A percentile compares a stretch with the other conserved stretches of the same genome.
phyloP scores from a whole-genome alignment of 2,329 filamentous ascomycete species.

The Aspergillus tubingensis region DNA sequence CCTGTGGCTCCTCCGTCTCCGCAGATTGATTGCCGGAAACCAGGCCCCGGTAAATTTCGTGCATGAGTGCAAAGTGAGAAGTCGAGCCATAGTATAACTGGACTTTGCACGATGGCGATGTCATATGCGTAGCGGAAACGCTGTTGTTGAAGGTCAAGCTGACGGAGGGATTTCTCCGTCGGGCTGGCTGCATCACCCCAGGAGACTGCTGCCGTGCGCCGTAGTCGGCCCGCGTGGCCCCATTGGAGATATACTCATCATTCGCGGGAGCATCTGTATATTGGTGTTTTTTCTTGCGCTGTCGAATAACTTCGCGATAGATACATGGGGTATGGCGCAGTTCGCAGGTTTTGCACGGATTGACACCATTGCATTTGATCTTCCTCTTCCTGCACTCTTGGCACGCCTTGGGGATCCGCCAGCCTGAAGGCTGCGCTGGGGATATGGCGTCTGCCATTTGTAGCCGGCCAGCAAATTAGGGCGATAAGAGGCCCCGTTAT shows the following conservation, averaged over 20 bases:
- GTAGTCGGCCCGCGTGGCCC: conserved; percentile 16
- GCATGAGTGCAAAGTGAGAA: conserved; percentile 50
- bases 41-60: conserved; percentile 40
- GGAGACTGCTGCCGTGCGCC: conserved; percentile 20
- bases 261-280: conserved; percentile 16
- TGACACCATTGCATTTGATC: conserved; percentile 43
- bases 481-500: neutral
- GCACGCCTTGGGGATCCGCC: conserved; percentile 43
- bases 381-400: conserved; percentile 46
- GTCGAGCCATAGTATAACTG: conserved; percentile 53
- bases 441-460: conserved; percentile 30
- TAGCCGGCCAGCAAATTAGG: neutral
- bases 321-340: conserved; percentile 34
- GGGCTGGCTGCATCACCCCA: conserved; percentile 14
- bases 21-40: conserved; percentile 23
- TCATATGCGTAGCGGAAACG: conserved; percentile 51
- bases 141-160: conserved; percentile 42
- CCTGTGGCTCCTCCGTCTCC: conserved; percentile 23
- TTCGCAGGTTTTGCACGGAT: conserved; percentile 45
- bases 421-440: conserved; percentile 24
- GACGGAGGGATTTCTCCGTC: conserved; percentile 22
- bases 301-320: conserved; percentile 41
- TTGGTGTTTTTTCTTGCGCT: conserved; percentile 37
- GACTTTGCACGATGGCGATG: conserved; percentile 47
- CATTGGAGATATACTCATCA: conserved; percentile 2